These are phyloP conservation scores for Mycena crocata DNA, from an alignment of 768 basidiomycete species.

Conservation along the genomic window DNA sequence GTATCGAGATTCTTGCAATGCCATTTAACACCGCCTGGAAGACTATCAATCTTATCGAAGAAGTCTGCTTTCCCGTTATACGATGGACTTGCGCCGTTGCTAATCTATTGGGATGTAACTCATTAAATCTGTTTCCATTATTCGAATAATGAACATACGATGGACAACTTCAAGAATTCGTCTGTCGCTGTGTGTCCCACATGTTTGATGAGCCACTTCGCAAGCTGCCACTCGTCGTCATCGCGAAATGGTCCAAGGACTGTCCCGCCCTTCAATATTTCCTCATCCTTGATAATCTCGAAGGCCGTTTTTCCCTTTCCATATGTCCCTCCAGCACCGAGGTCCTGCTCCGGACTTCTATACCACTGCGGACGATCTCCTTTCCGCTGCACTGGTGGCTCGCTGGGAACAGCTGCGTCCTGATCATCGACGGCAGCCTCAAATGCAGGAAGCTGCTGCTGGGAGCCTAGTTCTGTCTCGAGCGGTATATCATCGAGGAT, in stretches of 20 bases:
- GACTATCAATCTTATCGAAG: constrained; percentile 36
- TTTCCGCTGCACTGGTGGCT: background rate
- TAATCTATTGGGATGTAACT: background rate
- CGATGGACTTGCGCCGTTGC: background rate
- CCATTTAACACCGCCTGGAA: constrained; percentile 36
- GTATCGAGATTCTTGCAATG: constrained; percentile 34
- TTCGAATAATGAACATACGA: constrained; percentile 16
- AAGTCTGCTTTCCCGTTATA: constrained; percentile 10
- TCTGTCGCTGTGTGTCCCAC: constrained; percentile 35
- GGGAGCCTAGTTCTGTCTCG: background rate
- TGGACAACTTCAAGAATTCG: constrained; percentile 29
- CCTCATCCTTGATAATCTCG: constrained; percentile 7
- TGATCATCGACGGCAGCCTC: background rate
- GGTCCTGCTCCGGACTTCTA: background rate
- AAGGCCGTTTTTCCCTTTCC: constrained; percentile 3
- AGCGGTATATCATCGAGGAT: constrained; percentile 12
- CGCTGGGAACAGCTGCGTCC: background rate
- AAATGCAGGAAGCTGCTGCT: background rate
- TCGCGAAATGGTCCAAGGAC: constrained; percentile 36
- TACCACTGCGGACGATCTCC: background rate
- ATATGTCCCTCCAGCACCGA: constrained; percentile 2
- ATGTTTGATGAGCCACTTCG: constrained; percentile 39
- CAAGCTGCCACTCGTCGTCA: constrained; percentile 43
- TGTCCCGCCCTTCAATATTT: constrained; percentile 9
- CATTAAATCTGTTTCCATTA: background rate